Conservation (phyloP, 768 basidiomycete genomes). For the Sarcomyxa edulis region DNA sequence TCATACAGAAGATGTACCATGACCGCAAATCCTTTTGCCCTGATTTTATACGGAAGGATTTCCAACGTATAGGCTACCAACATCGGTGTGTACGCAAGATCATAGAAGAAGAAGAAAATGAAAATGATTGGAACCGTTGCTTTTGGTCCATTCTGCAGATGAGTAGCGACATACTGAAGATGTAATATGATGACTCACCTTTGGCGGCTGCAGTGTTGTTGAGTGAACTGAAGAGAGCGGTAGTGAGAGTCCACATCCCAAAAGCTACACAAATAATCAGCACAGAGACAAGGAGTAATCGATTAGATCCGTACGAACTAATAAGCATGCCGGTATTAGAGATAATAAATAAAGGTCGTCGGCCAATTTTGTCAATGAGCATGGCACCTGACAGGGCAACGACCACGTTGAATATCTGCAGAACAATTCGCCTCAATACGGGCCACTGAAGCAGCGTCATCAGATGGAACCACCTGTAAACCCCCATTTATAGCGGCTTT, state of each 20-base stretch:
- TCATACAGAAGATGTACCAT: constrained; percentile 42
- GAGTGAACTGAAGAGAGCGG: constrained; percentile 36
- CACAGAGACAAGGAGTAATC: too few relatives aligned
- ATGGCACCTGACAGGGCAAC: constrained; percentile 56
- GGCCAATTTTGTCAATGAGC: constrained; percentile 62
- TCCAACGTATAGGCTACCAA: constrained; percentile 61
- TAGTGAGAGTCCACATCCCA: constrained; percentile 49
- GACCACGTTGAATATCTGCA: constrained; percentile 60
- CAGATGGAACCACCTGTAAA: too few relatives aligned
- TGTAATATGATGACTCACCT: constrained; percentile 16
- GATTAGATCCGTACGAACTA: constrained; percentile 29
- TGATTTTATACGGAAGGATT: constrained; percentile 74
- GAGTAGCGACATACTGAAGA: not conserved
- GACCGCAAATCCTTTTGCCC: constrained; percentile 75
- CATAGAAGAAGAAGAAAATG: constrained; percentile 47
- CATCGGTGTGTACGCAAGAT: constrained; percentile 76
- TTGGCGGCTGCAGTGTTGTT: constrained; percentile 35
- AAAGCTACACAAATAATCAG: too few relatives aligned
- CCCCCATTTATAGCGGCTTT: constrained; percentile 60
- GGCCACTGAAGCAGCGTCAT: too few relatives aligned
- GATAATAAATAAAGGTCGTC: constrained; percentile 61
- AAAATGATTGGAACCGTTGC: constrained; percentile 68
- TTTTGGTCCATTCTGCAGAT: constrained; percentile 10
- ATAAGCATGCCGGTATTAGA: constrained; percentile 56
- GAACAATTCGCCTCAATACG: too few relatives aligned